phyloP scores from a whole-genome alignment of 73 alveolate species.

The Paramecium tetraurelia region DNA sequence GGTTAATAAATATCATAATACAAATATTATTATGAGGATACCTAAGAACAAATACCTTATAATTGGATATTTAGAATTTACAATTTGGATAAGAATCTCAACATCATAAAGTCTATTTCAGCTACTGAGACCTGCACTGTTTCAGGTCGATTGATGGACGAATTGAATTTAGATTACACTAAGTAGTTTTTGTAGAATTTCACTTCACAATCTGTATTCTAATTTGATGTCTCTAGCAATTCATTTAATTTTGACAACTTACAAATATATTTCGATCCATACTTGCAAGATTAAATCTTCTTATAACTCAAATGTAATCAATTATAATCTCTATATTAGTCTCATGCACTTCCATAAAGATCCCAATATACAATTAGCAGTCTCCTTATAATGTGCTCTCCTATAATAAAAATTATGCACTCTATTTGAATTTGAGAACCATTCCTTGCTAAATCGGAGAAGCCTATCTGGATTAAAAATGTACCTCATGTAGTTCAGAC shows the following conservation, averaged over 20 bases:
- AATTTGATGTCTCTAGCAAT: neutral
- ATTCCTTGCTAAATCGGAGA: constrained; percentile 26
- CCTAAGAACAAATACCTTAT: constrained; percentile 10
- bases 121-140: neutral
- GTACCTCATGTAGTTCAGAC: neutral
- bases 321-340: neutral
- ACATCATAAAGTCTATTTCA: neutral
- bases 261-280: constrained; percentile 7
- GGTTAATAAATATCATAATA: neutral
- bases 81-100: neutral
- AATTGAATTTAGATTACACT: neutral
- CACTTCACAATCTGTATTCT: neutral
- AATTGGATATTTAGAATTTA: constrained; percentile 24
- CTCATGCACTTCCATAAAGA: constrained; percentile 1
- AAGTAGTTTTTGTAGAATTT: neutral
- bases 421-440: neutral
- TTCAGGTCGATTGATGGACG: neutral
- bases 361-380: neutral
- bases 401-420: neutral
- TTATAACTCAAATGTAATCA: neutral
- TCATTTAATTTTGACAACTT: constrained; percentile 4
- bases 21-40: constrained; percentile 1
- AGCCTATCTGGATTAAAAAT: neutral
- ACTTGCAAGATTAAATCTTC: neutral
- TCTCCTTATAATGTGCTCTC: neutral